Evolutionary conservation across 1,139 yeast species (phyloP).

Genomic region (Arxiozyma bovina): DNA sequence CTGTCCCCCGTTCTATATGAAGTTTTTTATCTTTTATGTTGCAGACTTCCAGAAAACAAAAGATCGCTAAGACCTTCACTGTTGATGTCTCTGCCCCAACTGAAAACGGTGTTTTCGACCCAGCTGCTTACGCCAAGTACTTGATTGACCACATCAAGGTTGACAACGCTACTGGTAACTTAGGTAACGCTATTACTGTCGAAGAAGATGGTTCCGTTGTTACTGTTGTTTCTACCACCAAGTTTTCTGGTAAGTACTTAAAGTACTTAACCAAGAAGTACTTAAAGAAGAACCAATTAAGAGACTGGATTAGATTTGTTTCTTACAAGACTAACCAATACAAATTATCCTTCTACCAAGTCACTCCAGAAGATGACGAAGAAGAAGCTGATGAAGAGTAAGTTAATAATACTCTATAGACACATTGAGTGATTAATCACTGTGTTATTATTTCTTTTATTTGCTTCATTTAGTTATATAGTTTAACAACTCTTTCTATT

Average conservation of each 20-base stretch:
- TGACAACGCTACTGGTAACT: conserved; percentile 92
- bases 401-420: conserved; percentile 9
- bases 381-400: conserved; percentile 68
- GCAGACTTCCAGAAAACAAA: conserved; percentile 72
- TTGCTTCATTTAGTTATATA: conserved; percentile 1
- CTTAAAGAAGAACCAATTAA: conserved; percentile 99
- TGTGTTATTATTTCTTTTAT: not conserved
- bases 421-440: not conserved
- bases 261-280: conserved; percentile 99
- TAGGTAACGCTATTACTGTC: conserved; percentile 89
- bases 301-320: conserved; percentile 99
- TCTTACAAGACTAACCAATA: conserved; percentile 93
- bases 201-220: conserved; percentile 74
- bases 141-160: conserved; percentile 98
- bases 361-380: conserved; percentile 94
- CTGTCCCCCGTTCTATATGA: not conserved
- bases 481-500: not conserved
- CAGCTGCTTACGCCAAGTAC: conserved; percentile 95
- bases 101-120: conserved; percentile 96
- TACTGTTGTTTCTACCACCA: conserved; percentile 81
- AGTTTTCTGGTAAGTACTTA: conserved; percentile 99
- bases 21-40: conserved; percentile 2
- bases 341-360: conserved; percentile 99
- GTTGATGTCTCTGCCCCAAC: conserved; percentile 97
- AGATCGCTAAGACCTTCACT: conserved; percentile 79